phyloP scores from a whole-genome alignment of 345 rosid species.

The Populus tremula region DNA sequence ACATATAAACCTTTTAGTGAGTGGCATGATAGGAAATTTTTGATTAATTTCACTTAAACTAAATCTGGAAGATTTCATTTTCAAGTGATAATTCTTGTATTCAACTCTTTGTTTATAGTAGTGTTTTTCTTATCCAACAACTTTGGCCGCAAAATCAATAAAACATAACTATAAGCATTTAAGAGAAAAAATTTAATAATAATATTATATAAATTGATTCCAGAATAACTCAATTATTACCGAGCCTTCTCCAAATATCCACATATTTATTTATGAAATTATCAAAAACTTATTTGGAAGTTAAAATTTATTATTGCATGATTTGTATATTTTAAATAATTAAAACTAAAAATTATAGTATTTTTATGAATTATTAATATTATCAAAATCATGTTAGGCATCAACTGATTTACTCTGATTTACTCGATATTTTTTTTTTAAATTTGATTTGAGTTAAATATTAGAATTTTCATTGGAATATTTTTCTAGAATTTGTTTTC shows the following conservation, averaged over 20 bases:
- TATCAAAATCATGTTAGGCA: too few species aligned
- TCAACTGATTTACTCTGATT: too few species aligned
- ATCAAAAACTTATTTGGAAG: too few species aligned
- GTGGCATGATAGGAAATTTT: slow-evolving; percentile 74
- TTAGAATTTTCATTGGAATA: too few species aligned
- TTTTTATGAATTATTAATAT: too few species aligned
- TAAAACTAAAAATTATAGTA: too few species aligned
- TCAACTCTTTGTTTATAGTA: slow-evolving; percentile 82
- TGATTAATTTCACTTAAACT: slow-evolving; percentile 84
- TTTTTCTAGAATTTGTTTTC: too few species aligned
- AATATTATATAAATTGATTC: background rate
- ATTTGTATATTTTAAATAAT: too few species aligned
- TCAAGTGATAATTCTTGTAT: slow-evolving; percentile 76
- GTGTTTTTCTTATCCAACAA: slow-evolving; percentile 92
- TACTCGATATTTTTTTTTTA: too few species aligned
- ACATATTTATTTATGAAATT: slow-evolving; percentile 5
- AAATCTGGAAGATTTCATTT: slow-evolving; percentile 96
- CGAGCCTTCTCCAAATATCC: slow-evolving; percentile 96
- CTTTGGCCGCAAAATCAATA: slow-evolving; percentile 60
- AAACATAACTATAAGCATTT: slow-evolving; percentile 1
- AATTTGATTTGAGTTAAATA: too few species aligned
- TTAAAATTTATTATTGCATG: too few species aligned
- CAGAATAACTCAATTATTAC: slow-evolving; percentile 30
- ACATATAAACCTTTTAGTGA: slow-evolving; percentile 62
- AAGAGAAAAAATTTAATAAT: background rate